Evolutionary conservation across 495 filamentous ascomycete genomes (phyloP).

Genomic region (Corynascus novoguineensis): DNA sequence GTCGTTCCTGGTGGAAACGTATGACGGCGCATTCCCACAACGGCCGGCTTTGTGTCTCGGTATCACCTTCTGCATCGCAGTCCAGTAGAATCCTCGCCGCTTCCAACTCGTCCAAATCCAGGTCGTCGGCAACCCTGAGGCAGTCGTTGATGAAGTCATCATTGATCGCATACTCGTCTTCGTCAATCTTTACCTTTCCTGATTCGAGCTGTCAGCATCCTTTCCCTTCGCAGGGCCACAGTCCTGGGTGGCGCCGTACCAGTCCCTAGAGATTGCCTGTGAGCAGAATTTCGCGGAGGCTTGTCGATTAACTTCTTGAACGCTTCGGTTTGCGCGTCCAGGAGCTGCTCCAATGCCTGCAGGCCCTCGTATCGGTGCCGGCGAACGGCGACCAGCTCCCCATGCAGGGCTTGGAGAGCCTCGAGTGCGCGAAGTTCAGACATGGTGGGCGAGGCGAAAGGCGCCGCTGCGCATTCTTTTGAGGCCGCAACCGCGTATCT

Average conservation of each 20-base stretch:
- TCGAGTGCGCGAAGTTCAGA: conserved; percentile 58
- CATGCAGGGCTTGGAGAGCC: conserved; percentile 68
- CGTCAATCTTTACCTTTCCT: conserved; percentile 68
- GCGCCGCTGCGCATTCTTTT: conserved; percentile 21
- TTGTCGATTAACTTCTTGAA: conserved; percentile 77
- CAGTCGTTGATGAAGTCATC: conserved; percentile 75
- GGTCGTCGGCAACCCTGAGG: conserved; percentile 72
- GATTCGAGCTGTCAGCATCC: conserved; percentile 33
- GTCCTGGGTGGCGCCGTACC: conserved; percentile 24
- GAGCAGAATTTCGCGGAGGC: conserved; percentile 60
- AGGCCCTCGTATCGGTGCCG: conserved; percentile 56
- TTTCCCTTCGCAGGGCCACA: not conserved
- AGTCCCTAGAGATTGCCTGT: conserved; percentile 49
- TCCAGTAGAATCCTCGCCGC: conserved; percentile 68
- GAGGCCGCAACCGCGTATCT: conserved; percentile 2
- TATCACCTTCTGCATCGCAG: conserved; percentile 60
- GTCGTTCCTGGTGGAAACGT: conserved; percentile 74
- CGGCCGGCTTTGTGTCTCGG: conserved; percentile 59
- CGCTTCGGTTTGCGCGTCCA: conserved; percentile 63
- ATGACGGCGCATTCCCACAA: conserved; percentile 69
- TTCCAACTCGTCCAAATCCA: conserved; percentile 84
- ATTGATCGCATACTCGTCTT: conserved; percentile 75
- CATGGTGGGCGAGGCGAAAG: conserved; percentile 44
- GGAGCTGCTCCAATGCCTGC: conserved; percentile 57
- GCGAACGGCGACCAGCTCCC: conserved; percentile 65